These are phyloP conservation scores for Oryza australiensis DNA, from an alignment of 176 grass and related monocot genomes.

Conservation along the genomic window DNA sequence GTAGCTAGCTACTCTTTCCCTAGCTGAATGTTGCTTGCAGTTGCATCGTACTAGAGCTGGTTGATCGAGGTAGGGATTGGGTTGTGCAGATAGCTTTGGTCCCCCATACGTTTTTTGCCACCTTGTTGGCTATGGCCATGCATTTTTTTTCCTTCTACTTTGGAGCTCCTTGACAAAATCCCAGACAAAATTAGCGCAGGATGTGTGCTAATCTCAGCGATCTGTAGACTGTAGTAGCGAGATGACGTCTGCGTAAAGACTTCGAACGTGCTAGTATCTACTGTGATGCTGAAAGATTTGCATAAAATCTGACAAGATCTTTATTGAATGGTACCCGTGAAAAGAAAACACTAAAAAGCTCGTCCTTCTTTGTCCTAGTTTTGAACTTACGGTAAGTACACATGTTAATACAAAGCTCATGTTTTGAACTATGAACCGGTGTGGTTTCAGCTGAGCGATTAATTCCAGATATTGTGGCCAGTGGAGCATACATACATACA, in stretches of 20 bases:
- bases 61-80: not conserved
- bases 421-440: not conserved
- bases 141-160: not conserved
- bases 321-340: not conserved
- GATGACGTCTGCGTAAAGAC: conserved; percentile 2
- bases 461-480: not conserved
- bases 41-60: not conserved
- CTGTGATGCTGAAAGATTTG: not conserved
- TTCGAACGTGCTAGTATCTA: not conserved
- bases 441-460: not conserved
- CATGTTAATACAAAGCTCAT: not conserved
- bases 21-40: not conserved
- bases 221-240: not conserved
- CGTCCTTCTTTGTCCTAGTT: conserved; percentile 3
- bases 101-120: not conserved
- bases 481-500: not conserved
- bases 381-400: not conserved
- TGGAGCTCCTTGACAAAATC: not conserved
- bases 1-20: conserved; percentile 25
- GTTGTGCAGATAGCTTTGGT: not conserved
- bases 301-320: conserved; percentile 27
- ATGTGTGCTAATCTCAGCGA: conserved; percentile 5
- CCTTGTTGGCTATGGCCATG: not conserved
- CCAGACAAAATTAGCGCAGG: not conserved
- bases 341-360: not conserved